Conservation (phyloP, 1,139 yeast species). For the Pichia sp. region DNA sequence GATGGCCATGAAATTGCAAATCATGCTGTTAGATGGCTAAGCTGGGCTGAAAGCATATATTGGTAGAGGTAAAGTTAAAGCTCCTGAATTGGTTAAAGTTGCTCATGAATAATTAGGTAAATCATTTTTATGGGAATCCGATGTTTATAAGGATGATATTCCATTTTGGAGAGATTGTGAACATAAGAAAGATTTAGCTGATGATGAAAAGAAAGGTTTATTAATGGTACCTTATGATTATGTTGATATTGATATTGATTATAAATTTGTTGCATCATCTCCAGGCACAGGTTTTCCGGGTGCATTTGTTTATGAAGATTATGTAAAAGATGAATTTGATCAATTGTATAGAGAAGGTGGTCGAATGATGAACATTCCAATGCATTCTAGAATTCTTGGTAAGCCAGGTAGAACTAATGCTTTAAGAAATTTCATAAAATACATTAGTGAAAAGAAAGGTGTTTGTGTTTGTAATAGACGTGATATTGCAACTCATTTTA, state of each 20-base stretch:
- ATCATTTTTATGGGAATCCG: slow-evolving; percentile 32
- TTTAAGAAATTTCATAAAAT: slow-evolving; percentile 32
- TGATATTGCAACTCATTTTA: slow-evolving; percentile 32
- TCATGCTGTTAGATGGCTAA: slow-evolving; percentile 35
- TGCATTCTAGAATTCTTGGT: slow-evolving; percentile 34
- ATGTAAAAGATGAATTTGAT: slow-evolving; percentile 33
- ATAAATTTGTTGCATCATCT: slow-evolving; percentile 18
- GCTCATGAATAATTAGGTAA: slow-evolving; percentile 31
- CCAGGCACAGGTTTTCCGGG: slow-evolving; percentile 17
- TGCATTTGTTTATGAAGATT: slow-evolving; percentile 24
- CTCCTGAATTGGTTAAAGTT: slow-evolving; percentile 30
- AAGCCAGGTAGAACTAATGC: slow-evolving; percentile 35
- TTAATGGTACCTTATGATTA: slow-evolving; percentile 34
- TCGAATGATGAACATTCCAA: slow-evolving; percentile 34
- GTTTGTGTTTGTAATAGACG: slow-evolving; percentile 35
- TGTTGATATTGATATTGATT: slow-evolving; percentile 34
- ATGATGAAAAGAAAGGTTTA: slow-evolving; percentile 26
- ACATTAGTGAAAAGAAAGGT: slow-evolving; percentile 29
- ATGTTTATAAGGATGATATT: slow-evolving; percentile 33
- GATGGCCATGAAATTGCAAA: slow-evolving; percentile 37
- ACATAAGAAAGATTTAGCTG: slow-evolving; percentile 19
- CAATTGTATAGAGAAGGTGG: slow-evolving; percentile 34
- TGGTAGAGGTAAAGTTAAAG: slow-evolving; percentile 30
- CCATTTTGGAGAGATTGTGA: slow-evolving; percentile 34
- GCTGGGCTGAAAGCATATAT: slow-evolving; percentile 33